A percentile compares a stretch with the other conserved stretches of the same genome.
Conservation (phyloP, 2,329 filamentous ascomycete species). For the Fulvia fulva region DNA sequence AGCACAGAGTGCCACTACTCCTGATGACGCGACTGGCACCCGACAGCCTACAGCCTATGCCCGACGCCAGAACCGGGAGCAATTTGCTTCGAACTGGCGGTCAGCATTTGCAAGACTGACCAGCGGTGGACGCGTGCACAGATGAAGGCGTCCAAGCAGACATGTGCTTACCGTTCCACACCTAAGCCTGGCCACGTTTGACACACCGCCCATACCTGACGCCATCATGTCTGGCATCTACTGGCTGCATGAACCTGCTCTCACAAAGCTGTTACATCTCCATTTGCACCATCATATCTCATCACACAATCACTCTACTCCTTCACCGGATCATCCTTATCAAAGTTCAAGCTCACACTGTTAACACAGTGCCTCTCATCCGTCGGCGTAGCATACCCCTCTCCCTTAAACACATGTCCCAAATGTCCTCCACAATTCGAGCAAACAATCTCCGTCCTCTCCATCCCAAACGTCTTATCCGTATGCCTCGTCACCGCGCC, state of each 20-base stretch:
- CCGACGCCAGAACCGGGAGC: background rate
- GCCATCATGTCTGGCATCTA: background rate
- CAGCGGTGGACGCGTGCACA: background rate
- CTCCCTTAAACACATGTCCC: conserved; percentile 88
- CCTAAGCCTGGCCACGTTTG: background rate
- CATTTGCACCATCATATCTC: background rate
- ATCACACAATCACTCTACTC: conserved; percentile 26
- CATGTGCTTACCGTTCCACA: background rate
- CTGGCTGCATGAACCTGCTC: background rate
- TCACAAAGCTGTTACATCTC: too few relatives aligned
- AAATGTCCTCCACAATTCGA: conserved; percentile 89
- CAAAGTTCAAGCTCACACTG: conserved; percentile 83
- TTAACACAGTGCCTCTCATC: conserved; percentile 98
- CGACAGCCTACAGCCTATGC: background rate
- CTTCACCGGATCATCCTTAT: conserved; percentile 55
- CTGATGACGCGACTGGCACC: background rate
- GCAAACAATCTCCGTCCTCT: conserved; percentile 88
- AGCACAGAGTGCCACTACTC: background rate
- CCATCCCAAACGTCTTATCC: conserved; percentile 75
- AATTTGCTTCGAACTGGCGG: background rate
- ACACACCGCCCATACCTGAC: background rate
- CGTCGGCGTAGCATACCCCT: conserved; percentile 77
- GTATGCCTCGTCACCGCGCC: conserved; percentile 80
- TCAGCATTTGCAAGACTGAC: background rate
- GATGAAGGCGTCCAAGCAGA: background rate